Conservation (phyloP, 257 asterid genomes). For the Scutellaria barbata region DNA sequence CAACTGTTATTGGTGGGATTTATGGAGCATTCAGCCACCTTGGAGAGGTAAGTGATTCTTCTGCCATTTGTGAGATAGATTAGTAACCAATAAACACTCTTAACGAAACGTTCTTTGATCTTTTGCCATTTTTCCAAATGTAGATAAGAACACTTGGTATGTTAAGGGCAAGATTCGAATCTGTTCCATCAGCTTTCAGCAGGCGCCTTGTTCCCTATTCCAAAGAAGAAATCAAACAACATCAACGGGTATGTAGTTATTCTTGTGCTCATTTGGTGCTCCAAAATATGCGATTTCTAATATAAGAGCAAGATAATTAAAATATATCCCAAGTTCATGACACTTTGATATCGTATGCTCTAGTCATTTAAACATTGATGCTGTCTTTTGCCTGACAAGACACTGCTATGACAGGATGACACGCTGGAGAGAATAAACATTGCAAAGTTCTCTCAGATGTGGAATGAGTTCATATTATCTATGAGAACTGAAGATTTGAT, state of each 20-base stretch:
- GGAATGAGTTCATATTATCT: conserved; percentile 97
- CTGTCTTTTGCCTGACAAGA: conserved; percentile 34
- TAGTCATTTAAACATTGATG: conserved; percentile 8
- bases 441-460: conserved; percentile 97
- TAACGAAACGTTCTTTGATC: conserved; percentile 20
- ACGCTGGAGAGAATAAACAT: conserved; percentile 69
- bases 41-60: conserved; percentile 79
- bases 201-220: conserved; percentile 80
- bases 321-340: conserved; percentile 14
- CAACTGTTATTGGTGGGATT: conserved; percentile 90
- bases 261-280: conserved; percentile 33
- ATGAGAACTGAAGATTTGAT: conserved; percentile 93
- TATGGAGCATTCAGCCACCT: conserved; percentile 99
- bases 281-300: neutral
- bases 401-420: conserved; percentile 62
- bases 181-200: conserved; percentile 92
- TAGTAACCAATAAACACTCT: neutral
- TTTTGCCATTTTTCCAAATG: conserved; percentile 32
- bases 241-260: conserved; percentile 51
- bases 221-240: conserved; percentile 56
- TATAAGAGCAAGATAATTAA: conserved; percentile 8
- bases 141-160: conserved; percentile 98
- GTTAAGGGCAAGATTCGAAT: conserved; percentile 92
- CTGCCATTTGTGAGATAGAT: conserved; percentile 21
- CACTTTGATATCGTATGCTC: neutral